Percentiles rank a stretch among this genome's conserved stretches.
Conservation (phyloP, 768 basidiomycete genomes). For the Astraeus odoratus region DNA sequence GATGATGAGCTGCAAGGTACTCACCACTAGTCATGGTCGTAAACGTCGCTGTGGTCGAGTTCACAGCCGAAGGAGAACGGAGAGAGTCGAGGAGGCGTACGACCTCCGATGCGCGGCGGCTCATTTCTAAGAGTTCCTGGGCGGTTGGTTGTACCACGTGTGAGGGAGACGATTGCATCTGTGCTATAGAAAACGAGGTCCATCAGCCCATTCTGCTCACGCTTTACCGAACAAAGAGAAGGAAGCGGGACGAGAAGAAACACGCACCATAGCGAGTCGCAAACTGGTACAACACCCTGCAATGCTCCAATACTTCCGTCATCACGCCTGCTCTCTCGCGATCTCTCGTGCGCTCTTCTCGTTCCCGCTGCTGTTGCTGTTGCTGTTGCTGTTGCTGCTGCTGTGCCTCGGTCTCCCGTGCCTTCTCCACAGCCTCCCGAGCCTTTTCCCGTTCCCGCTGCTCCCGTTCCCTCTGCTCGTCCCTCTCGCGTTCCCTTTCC, state of each 20-base stretch:
- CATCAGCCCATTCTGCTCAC: conserved; percentile 1
- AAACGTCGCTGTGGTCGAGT: conserved; percentile 13
- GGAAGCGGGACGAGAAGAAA: conserved; percentile 2
- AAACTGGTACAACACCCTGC: conserved; percentile 53
- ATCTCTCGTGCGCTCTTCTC: conserved; percentile 3
- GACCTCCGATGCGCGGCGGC: conserved; percentile 55
- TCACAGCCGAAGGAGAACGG: conserved; percentile 14
- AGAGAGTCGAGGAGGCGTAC: conserved; percentile 55
- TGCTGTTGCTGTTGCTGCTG: too few species aligned
- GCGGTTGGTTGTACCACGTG: conserved; percentile 46
- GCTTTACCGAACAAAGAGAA: background rate
- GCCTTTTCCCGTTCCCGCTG: conserved; percentile 18
- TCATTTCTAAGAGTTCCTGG: conserved; percentile 64
- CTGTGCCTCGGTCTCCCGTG: background rate
- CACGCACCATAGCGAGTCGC: conserved; percentile 60
- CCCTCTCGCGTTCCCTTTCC: conserved; percentile 18
- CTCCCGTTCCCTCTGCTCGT: conserved; percentile 14
- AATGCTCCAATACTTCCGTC: conserved; percentile 37
- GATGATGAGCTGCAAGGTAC: conserved; percentile 8
- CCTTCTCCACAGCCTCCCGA: conserved; percentile 1
- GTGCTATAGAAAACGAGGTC: conserved; percentile 13
- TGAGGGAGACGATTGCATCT: conserved; percentile 37
- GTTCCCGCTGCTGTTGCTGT: conserved; percentile 1
- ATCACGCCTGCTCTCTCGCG: conserved; percentile 18
- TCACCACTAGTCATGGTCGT: conserved; percentile 4